Evolutionary conservation across 1,284 basidiomycete genomes (phyloP), one percentile per base, ranked within the genome.

Genomic region (Leccinum pallidistipes): DNA sequence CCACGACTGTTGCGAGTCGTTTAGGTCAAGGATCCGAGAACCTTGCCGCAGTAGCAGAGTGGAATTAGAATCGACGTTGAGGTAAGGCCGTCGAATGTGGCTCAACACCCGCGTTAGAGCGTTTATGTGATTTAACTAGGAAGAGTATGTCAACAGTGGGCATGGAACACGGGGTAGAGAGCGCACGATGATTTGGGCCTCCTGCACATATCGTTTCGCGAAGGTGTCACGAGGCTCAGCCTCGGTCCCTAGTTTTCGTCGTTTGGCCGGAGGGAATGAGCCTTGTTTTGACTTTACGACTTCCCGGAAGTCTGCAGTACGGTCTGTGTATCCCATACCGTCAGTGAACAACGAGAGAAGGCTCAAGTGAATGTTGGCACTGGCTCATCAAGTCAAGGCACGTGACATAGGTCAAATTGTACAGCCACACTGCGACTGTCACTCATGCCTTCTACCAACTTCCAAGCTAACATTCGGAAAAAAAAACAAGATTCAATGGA

Each of bases 121-220:
- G 64, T 79, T 81, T 62, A 94, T 87, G 67, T 92, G 89, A 65
- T 83, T 85, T 40, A 92, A 75, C 91, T 93, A 36, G 51, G 49
- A 57, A 51, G 32, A 32, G 16, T 40, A 38, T 58, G 55, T 66
- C 55, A 66, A 45, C 27, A 50, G 24, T 16, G 57, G 38, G n/a
- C 21, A 10, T 8, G 24, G 52, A 10, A 55, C 16, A 34, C 4
- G 49, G 57, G 49, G 56, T 40, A 40, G 18, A 24, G 27, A 55
- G 77, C 86, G 74, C 76, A 92, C 91, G 65, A 93, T 84, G 45
- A 81, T 82, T 70, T 91, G 87, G 4, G 88, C 91, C 71, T 93
- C 90, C 58, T 80, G 74, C 61, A 91, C 69, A 72, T 89, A 93
- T 69, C 86, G 82, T 74, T 86, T 88, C 66, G 82, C 85, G 63